A percentile compares a stretch with the other conserved stretches of the same genome.
Evolutionary conservation across 306 rosid genomes (phyloP).

Genomic region (Betula pendula): DNA sequence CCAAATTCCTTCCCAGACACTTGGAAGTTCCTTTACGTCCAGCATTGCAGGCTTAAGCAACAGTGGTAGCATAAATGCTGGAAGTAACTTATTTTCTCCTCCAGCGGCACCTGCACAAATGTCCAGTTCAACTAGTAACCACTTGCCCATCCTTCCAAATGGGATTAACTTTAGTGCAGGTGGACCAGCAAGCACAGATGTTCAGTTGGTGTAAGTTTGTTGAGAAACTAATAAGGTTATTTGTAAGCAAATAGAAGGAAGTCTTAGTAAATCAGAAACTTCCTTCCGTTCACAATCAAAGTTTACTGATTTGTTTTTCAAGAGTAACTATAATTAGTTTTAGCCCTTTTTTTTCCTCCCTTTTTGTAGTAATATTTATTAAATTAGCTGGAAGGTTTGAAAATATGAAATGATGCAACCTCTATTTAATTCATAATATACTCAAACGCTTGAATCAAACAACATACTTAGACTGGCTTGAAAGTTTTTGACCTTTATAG

Average conservation of each 20-base stretch:
- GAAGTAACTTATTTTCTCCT: constrained; percentile 34
- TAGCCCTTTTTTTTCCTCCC: neutral
- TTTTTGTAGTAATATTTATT: neutral
- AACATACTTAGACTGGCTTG: neutral
- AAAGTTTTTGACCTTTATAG: neutral
- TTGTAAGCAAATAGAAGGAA: constrained; percentile 11
- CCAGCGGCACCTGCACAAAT: constrained; percentile 30
- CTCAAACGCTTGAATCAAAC: neutral
- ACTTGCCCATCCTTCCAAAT: constrained; percentile 23
- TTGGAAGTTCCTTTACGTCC: constrained; percentile 41
- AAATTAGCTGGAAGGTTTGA: neutral
- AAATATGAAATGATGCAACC: neutral
- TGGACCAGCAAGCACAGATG: constrained; percentile 41
- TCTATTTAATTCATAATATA: neutral
- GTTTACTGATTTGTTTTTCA: neutral
- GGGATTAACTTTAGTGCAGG: constrained; percentile 27
- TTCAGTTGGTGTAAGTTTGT: constrained; percentile 54
- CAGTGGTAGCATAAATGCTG: constrained; percentile 37
- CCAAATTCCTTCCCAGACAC: constrained; percentile 35
- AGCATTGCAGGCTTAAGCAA: constrained; percentile 33
- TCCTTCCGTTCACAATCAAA: neutral
- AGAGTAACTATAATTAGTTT: constrained; percentile 7
- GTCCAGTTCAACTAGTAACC: constrained; percentile 38
- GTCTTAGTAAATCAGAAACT: neutral
- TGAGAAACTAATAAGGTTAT: constrained; percentile 4